A percentile compares a stretch with the other conserved stretches of the same genome.
Conservation (phyloP, 345 rosid genomes). For the Eutrema yunnanense region DNA sequence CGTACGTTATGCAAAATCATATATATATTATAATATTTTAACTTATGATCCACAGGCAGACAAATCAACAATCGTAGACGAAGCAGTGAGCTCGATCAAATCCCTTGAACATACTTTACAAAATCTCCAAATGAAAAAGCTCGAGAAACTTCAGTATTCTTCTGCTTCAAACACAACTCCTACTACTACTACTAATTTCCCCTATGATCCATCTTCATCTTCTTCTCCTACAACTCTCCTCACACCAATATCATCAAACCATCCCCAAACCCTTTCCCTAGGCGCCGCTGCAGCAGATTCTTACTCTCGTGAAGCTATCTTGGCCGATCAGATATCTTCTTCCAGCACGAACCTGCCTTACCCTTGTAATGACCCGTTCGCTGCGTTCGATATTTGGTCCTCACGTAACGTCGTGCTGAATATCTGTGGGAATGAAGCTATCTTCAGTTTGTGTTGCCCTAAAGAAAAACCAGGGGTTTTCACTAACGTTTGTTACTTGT, state of each 20-base stretch:
- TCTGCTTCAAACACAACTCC: conserved; percentile 19
- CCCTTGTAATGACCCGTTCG: conserved; percentile 34
- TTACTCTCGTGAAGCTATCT: conserved; percentile 41
- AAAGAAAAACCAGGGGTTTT: conserved; percentile 41
- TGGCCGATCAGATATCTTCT: conserved; percentile 46
- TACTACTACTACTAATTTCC: conserved; percentile 1
- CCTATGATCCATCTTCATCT: conserved; percentile 30
- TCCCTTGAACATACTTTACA: conserved; percentile 38
- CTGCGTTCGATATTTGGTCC: conserved; percentile 49
- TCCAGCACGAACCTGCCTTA: conserved; percentile 6
- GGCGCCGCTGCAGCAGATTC: conserved; percentile 2
- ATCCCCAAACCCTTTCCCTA: conserved; percentile 1
- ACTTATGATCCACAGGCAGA: conserved; percentile 43
- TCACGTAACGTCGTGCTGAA: conserved; percentile 56
- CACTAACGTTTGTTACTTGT: conserved; percentile 41
- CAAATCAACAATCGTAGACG: conserved; percentile 65
- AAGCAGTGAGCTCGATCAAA: conserved; percentile 49
- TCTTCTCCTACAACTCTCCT: conserved; percentile 24
- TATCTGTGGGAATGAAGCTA: conserved; percentile 55
- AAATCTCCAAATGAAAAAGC: conserved; percentile 42
- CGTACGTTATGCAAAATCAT: conserved; percentile 5
- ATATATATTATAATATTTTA: not conserved
- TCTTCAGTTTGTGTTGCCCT: conserved; percentile 44
- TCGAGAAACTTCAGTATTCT: conserved; percentile 38
- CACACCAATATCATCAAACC: conserved; percentile 23